Evolutionary conservation across 257 asterid genomes (phyloP).

Genomic region (Solanum peruvianum): DNA sequence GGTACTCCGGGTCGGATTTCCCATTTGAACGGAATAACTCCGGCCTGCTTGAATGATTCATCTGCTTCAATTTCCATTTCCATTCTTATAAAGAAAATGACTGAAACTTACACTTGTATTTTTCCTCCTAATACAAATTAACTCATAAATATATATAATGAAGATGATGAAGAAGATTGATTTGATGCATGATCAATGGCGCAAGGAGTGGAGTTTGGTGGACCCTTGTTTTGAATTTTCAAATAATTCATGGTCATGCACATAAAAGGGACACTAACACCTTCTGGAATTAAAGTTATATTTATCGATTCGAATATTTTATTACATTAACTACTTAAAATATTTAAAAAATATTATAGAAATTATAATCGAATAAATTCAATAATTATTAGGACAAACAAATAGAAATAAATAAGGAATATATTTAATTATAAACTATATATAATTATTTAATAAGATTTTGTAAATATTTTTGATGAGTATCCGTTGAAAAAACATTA

Average conservation of each 20-base stretch:
- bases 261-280: not conserved
- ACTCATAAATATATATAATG: not conserved
- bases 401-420: not conserved
- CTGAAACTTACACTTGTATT: not conserved
- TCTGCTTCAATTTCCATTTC: conserved; percentile 20
- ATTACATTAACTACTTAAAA: not conserved
- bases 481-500: no score
- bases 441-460: no score
- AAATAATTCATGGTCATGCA: not conserved
- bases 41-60: conserved; percentile 56
- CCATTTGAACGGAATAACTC: conserved; percentile 77
- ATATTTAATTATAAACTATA: not conserved
- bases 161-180: not conserved
- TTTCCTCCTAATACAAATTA: no score
- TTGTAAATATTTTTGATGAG: no score
- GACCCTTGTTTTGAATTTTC: conserved; percentile 1
- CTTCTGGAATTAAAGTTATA: no score
- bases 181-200: conserved; percentile 57
- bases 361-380: not conserved
- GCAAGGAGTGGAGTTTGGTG: conserved; percentile 33
- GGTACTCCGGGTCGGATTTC: conserved; percentile 90
- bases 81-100: conserved; percentile 3
- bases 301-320: no score
- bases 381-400: not conserved
- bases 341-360: not conserved